phyloP scores from a whole-genome alignment of 805 yeast genomes.

The Pichia nanzhaoensis region DNA sequence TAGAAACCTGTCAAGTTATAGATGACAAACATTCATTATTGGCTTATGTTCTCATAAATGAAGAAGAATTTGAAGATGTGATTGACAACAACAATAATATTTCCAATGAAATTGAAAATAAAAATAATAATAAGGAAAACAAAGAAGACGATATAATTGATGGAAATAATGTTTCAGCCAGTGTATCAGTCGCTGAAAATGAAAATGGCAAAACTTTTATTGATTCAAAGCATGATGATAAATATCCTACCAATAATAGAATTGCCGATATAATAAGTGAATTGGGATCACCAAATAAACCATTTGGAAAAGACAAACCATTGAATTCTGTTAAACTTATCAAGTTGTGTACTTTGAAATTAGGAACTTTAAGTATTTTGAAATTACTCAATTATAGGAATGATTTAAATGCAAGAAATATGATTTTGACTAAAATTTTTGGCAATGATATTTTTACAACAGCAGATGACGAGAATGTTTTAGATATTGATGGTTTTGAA shows the following conservation, averaged over 20 bases:
- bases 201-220: not conserved
- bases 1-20: slow-evolving; percentile 66
- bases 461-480: not conserved
- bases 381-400: slow-evolving; percentile 68
- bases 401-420: slow-evolving; percentile 54
- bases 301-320: not conserved
- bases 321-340: slow-evolving; percentile 12
- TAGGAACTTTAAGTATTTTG: slow-evolving; percentile 76
- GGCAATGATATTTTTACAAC: slow-evolving; percentile 34
- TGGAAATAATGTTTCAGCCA: not conserved
- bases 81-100: not conserved
- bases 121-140: not conserved
- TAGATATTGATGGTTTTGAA: slow-evolving; percentile 8
- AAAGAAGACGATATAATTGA: not conserved
- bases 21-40: slow-evolving; percentile 60
- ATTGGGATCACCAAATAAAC: not conserved
- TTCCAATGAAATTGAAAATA: not conserved
- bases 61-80: slow-evolving; percentile 10
- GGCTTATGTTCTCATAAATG: slow-evolving; percentile 20
- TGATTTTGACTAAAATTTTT: slow-evolving; percentile 60
- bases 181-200: not conserved
- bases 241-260: not conserved
- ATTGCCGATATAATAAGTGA: not conserved
- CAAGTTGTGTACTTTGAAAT: slow-evolving; percentile 38
- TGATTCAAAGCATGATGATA: not conserved